Evolutionary conservation across 495 filamentous ascomycete genomes (phyloP).

Genomic region (Trichoderma orchidacearum): DNA sequence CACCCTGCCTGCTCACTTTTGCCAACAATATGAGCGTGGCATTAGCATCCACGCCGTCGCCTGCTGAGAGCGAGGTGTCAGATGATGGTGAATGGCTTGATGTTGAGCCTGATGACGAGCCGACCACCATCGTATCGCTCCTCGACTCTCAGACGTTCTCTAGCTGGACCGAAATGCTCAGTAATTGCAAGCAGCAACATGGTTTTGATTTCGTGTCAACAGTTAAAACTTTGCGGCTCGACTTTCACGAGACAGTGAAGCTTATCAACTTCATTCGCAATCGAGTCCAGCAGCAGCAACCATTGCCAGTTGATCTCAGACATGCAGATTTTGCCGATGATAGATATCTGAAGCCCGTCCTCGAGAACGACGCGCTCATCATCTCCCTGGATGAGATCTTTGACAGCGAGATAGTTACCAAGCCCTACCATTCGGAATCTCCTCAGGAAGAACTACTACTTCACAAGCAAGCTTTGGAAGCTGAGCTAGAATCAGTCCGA

Average conservation of each 20-base stretch:
- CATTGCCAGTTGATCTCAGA: slow-evolving; percentile 39
- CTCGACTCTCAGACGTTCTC: slow-evolving; percentile 55
- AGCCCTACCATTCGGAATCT: slow-evolving; percentile 9
- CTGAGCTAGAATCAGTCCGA: slow-evolving; percentile 48
- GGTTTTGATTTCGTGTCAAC: slow-evolving; percentile 60
- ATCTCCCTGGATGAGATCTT: slow-evolving; percentile 70
- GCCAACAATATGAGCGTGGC: neutral
- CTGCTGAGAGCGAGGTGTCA: neutral
- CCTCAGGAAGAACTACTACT: slow-evolving; percentile 28
- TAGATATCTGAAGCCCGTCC: slow-evolving; percentile 60
- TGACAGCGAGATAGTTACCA: slow-evolving; percentile 13
- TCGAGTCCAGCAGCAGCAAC: slow-evolving; percentile 28
- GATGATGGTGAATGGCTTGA: slow-evolving; percentile 73
- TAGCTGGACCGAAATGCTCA: slow-evolving; percentile 51
- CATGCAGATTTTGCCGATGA: slow-evolving; percentile 55
- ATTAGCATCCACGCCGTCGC: neutral
- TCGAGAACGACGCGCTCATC: slow-evolving; percentile 84
- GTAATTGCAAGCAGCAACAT: slow-evolving; percentile 57
- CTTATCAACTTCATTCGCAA: slow-evolving; percentile 62
- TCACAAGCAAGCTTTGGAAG: slow-evolving; percentile 54
- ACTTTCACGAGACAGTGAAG: slow-evolving; percentile 74
- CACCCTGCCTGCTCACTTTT: too few relatives aligned
- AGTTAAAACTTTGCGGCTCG: slow-evolving; percentile 50
- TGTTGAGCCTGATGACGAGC: slow-evolving; percentile 43
- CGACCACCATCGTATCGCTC: slow-evolving; percentile 52